Evolutionary conservation across 768 basidiomycete species (phyloP).

Genomic region (Mycena epipterygia): DNA sequence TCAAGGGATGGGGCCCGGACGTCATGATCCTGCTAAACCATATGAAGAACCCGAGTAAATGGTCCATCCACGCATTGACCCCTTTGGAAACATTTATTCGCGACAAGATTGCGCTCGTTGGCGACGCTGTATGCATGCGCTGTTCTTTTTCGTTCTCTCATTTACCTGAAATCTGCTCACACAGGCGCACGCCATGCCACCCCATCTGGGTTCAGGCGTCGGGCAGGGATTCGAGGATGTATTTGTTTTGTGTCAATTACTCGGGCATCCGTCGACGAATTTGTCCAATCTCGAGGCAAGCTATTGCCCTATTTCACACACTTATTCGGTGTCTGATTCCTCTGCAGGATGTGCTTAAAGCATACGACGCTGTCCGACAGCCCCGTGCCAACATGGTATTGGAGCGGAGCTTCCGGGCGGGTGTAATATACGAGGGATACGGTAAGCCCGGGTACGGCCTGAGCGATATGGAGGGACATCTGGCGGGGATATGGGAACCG

Average conservation of each 20-base stretch:
- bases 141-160: not conserved
- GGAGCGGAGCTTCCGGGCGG: constrained; percentile 54
- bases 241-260: constrained; percentile 59
- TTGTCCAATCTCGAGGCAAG: constrained; percentile 57
- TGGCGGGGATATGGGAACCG: constrained; percentile 58
- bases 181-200: constrained; percentile 72
- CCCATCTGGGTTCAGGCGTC: constrained; percentile 70
- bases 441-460: constrained; percentile 47
- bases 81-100: constrained; percentile 59
- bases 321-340: not conserved
- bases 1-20: constrained; percentile 62
- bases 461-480: constrained; percentile 48
- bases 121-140: constrained; percentile 63
- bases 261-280: constrained; percentile 57
- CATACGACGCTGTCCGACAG: constrained; percentile 60
- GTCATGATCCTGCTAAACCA: constrained; percentile 55
- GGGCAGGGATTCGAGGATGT: constrained; percentile 74
- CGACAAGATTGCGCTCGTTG: constrained; percentile 63
- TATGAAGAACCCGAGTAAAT: constrained; percentile 61
- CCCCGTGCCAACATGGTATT: constrained; percentile 66
- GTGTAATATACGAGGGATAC: constrained; percentile 59
- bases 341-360: constrained; percentile 58
- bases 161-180: constrained; percentile 2
- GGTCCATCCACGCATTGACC: constrained; percentile 64
- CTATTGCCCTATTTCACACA: not conserved